Evolutionary conservation across 2,329 filamentous ascomycete genomes (phyloP).

Genomic region (Fusarium beomiforme): DNA sequence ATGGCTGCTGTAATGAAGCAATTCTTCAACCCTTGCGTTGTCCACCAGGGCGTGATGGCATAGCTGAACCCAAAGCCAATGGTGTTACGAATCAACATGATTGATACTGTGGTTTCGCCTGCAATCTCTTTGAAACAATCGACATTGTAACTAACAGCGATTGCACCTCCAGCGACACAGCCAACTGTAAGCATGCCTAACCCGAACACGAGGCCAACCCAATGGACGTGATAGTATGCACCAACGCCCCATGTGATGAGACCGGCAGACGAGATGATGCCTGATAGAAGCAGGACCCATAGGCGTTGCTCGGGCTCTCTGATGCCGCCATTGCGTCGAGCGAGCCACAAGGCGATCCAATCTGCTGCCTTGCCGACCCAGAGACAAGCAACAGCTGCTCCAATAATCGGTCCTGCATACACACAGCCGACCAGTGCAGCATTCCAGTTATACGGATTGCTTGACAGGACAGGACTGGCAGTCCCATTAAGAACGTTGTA

Average conservation of each 20-base stretch:
- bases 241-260: not conserved
- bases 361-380: not conserved
- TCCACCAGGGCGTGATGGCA: slow-evolving; percentile 7
- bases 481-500: slow-evolving; percentile 3
- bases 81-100: not conserved
- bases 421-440: not conserved
- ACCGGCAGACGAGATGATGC: not conserved
- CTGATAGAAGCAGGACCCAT: not conserved
- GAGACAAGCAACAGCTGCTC: not conserved
- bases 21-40: not conserved
- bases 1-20: not conserved
- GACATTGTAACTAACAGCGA: not conserved
- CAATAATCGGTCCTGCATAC: not conserved
- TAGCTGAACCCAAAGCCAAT: slow-evolving; percentile 1
- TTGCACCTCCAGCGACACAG: not conserved
- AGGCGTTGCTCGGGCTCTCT: not conserved
- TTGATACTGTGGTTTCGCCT: not conserved
- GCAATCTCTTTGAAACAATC: not conserved
- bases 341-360: not conserved
- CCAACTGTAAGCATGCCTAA: not conserved
- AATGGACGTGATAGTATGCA: not conserved
- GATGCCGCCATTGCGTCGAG: not conserved
- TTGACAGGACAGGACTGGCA: not conserved
- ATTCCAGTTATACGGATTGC: not conserved
- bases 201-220: not conserved